phyloP scores from a whole-genome alignment of 345 rosid species.

The Bretschneidera sinensis region DNA sequence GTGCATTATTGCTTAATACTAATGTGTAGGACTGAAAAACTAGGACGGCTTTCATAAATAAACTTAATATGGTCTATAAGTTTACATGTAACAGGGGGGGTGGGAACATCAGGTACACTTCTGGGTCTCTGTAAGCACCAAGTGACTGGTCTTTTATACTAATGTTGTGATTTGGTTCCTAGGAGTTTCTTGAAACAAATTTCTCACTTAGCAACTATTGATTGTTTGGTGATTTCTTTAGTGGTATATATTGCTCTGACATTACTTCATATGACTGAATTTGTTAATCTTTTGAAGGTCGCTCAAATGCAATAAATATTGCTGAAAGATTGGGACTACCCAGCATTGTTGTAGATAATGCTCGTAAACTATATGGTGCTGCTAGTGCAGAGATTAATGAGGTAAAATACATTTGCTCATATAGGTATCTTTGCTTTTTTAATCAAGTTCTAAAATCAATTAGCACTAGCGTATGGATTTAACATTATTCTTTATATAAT shows the following conservation, averaged over 20 bases:
- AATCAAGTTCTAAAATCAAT: neutral
- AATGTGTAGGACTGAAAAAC: too few relatives aligned
- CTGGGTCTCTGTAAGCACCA: too few relatives aligned
- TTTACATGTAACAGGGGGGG: too few relatives aligned
- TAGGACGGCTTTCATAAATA: too few relatives aligned
- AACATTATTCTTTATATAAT: slow-evolving; percentile 1
- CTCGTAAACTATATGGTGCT: slow-evolving; percentile 66
- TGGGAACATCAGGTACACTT: too few relatives aligned
- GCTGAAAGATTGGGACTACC: slow-evolving; percentile 85
- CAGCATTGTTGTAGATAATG: slow-evolving; percentile 36
- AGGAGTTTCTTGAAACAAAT: slow-evolving; percentile 5
- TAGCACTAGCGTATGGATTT: neutral
- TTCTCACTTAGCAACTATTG: neutral
- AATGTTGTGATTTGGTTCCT: neutral
- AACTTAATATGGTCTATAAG: too few relatives aligned
- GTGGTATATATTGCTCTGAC: neutral
- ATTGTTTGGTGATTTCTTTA: neutral
- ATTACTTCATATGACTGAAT: slow-evolving; percentile 3
- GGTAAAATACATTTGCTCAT: slow-evolving; percentile 24
- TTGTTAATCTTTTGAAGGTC: slow-evolving; percentile 44
- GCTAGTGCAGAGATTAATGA: slow-evolving; percentile 86
- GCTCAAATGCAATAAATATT: slow-evolving; percentile 84
- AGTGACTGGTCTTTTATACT: neutral
- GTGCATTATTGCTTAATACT: too few relatives aligned
- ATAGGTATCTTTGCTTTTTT: neutral